phyloP scores from a whole-genome alignment of 2,329 filamentous ascomycete genomes.

The Xylaria arbuscula region DNA sequence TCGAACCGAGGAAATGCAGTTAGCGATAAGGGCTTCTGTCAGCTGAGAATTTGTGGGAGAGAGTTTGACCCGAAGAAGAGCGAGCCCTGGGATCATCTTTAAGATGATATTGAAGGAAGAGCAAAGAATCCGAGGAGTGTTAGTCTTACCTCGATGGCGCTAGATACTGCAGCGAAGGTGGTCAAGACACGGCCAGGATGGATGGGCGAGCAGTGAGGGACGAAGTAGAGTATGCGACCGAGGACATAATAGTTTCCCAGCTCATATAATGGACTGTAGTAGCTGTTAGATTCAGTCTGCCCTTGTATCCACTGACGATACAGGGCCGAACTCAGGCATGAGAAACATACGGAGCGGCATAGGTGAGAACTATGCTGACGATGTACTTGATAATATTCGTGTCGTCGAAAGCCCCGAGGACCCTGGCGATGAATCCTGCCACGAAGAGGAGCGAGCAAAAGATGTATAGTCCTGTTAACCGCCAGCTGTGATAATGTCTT shows the following conservation, averaged over 20 bases:
- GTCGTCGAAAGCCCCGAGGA: conserved; percentile 61
- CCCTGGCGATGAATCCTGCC: conserved; percentile 62
- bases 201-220: conserved; percentile 65
- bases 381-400: conserved; percentile 57
- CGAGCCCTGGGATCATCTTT: neutral
- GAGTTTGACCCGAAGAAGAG: neutral
- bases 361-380: conserved; percentile 54
- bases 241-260: conserved; percentile 69
- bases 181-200: conserved; percentile 56
- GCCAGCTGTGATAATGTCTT: conserved; percentile 68
- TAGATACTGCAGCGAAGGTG: conserved; percentile 58
- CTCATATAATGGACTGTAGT: conserved; percentile 62
- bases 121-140: neutral
- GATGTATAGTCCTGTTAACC: conserved; percentile 64
- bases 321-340: too few species aligned
- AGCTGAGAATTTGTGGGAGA: neutral
- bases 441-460: conserved; percentile 66
- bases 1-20: neutral
- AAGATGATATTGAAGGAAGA: neutral
- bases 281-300: conserved; percentile 22
- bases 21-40: neutral
- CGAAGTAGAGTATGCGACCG: conserved; percentile 66
- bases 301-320: neutral
- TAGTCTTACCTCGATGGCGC: conserved; percentile 55
- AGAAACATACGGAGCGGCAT: conserved; percentile 50